phyloP scores from a whole-genome alignment of 2,329 filamentous ascomycete species.

The Colletotrichum sansevieriae region DNA sequence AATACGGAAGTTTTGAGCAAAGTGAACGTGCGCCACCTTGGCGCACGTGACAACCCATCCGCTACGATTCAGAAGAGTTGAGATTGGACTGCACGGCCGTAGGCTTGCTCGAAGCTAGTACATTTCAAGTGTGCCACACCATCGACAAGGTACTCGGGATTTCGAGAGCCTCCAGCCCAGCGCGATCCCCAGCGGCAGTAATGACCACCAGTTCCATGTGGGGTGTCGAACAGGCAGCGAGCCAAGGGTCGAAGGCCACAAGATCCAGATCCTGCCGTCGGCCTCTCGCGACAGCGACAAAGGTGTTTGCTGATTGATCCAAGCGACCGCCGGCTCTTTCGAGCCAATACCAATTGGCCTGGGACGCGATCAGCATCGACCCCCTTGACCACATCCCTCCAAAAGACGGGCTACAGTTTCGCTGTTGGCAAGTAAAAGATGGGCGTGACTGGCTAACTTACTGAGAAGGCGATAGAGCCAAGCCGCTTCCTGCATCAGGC shows the following conservation, averaged over 20 bases:
- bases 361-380: not conserved
- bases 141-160: too few species aligned
- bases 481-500: not conserved
- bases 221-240: not conserved
- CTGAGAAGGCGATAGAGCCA: slow-evolving; percentile 7
- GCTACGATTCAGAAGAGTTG: too few species aligned
- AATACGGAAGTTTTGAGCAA: too few species aligned
- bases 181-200: not conserved
- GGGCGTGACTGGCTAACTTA: not conserved
- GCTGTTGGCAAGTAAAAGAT: not conserved
- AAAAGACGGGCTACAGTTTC: not conserved
- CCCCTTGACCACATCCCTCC: not conserved
- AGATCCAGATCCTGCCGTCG: not conserved
- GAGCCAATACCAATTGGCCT: not conserved
- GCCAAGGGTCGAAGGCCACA: not conserved
- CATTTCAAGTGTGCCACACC: too few species aligned
- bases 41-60: too few species aligned
- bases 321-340: not conserved
- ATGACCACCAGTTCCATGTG: not conserved
- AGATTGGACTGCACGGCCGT: too few species aligned
- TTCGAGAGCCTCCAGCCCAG: too few species aligned
- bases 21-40: too few species aligned
- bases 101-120: too few species aligned
- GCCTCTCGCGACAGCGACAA: not conserved
- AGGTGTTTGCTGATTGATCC: not conserved